These are phyloP conservation scores for Juglanconis oblonga DNA, from an alignment of 2,329 filamentous ascomycete genomes.

Conservation along the genomic window DNA sequence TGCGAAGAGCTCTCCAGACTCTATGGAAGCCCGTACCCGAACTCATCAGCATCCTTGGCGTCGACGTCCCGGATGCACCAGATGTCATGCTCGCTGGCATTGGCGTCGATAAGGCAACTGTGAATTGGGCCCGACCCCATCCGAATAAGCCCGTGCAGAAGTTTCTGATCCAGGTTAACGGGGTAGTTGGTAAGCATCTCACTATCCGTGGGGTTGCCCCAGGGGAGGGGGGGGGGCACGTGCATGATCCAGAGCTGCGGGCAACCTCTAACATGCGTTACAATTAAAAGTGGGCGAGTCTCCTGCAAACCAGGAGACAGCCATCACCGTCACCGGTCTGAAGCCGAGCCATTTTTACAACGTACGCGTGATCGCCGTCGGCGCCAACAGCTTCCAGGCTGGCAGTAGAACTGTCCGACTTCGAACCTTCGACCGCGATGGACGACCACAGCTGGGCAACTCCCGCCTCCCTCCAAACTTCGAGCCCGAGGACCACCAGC, in stretches of 20 bases:
- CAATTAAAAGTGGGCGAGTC: conserved; percentile 71
- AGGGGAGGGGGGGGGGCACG: conserved; percentile 18
- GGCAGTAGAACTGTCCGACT: conserved; percentile 83
- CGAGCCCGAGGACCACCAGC: conserved; percentile 45
- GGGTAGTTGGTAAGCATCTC: conserved; percentile 69
- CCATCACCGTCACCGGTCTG: conserved; percentile 87
- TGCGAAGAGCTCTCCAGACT: conserved; percentile 83
- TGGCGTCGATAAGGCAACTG: conserved; percentile 77
- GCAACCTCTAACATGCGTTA: conserved; percentile 9
- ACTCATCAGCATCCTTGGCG: conserved; percentile 83
- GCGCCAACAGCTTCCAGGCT: conserved; percentile 87
- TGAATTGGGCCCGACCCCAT: conserved; percentile 83
- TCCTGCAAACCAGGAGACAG: conserved; percentile 69
- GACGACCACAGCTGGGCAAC: conserved; percentile 57
- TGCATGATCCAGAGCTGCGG: conserved; percentile 16
- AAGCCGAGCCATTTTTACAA: conserved; percentile 89
- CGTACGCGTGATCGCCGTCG: conserved; percentile 87
- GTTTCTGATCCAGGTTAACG: conserved; percentile 91
- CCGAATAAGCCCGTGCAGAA: conserved; percentile 69
- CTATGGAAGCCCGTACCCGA: conserved; percentile 88
- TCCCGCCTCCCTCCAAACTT: conserved; percentile 56
- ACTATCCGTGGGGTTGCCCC: neutral
- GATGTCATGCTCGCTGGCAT: conserved; percentile 89
- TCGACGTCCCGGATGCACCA: conserved; percentile 89
- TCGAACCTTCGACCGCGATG: conserved; percentile 68